phyloP scores from a whole-genome alignment of 1,284 basidiomycete species.

The Ganoderma sinense region DNA sequence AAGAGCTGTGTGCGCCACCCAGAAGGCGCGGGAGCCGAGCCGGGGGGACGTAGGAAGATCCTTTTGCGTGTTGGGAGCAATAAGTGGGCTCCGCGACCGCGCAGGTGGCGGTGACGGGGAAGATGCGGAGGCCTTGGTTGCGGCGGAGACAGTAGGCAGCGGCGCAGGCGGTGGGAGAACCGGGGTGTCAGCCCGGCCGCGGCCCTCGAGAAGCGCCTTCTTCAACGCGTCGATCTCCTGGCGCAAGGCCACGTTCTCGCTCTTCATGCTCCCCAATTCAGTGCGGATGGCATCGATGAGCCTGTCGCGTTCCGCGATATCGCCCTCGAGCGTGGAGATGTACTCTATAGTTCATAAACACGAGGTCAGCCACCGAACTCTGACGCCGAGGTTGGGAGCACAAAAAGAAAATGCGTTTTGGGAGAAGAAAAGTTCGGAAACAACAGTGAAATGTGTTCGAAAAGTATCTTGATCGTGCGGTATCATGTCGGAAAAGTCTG shows the following conservation, averaged over 20 bases:
- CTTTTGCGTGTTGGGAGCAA: slow-evolving; percentile 84
- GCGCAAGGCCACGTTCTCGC: slow-evolving; percentile 87
- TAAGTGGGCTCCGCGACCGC: slow-evolving; percentile 46
- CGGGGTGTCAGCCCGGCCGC: slow-evolving; percentile 45
- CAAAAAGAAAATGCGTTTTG: background rate
- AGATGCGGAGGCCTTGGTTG: slow-evolving; percentile 32
- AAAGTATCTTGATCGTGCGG: background rate
- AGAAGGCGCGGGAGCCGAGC: slow-evolving; percentile 64
- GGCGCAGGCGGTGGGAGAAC: slow-evolving; percentile 57
- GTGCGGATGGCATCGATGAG: slow-evolving; percentile 89
- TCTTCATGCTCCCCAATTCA: slow-evolving; percentile 82
- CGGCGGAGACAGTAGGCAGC: slow-evolving; percentile 42
- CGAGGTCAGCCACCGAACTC: slow-evolving; percentile 11
- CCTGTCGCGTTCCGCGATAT: slow-evolving; percentile 92
- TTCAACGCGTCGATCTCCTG: slow-evolving; percentile 89
- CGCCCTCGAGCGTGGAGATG: slow-evolving; percentile 91
- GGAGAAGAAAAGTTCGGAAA: background rate
- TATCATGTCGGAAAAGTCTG: background rate
- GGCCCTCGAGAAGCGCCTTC: slow-evolving; percentile 75
- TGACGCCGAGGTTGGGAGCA: background rate
- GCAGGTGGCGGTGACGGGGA: slow-evolving; percentile 37
- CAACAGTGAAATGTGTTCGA: background rate
- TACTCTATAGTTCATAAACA: slow-evolving; percentile 67
- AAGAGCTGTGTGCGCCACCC: slow-evolving; percentile 66
- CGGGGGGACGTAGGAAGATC: slow-evolving; percentile 77